Percentiles rank a stretch among this genome's conserved stretches.
phyloP scores from a whole-genome alignment of 2,329 filamentous ascomycete species.

The Hypoxylon sp. region DNA sequence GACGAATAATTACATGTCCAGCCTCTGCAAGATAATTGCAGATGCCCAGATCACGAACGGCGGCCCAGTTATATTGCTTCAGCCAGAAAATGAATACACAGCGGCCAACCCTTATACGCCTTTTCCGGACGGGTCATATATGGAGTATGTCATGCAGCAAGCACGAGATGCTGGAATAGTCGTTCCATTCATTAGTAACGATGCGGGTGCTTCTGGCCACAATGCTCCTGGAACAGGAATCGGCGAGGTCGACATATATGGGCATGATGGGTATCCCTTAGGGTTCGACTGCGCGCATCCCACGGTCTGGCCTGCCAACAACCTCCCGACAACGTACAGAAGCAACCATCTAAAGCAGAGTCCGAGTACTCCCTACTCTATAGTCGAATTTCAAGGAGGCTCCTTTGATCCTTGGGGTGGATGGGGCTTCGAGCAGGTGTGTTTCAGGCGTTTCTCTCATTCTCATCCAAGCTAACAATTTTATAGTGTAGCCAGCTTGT shows the following conservation, averaged over 20 bases:
- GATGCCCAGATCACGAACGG: constrained; percentile 86
- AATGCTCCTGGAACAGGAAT: constrained; percentile 74
- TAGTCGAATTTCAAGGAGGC: constrained; percentile 74
- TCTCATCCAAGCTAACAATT: constrained; percentile 12
- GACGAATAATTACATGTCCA: constrained; percentile 72
- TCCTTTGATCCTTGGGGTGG: constrained; percentile 84
- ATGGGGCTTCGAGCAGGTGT: constrained; percentile 69
- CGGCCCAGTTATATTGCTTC: constrained; percentile 82
- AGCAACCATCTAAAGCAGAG: constrained; percentile 71
- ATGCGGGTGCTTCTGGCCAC: constrained; percentile 72
- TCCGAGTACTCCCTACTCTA: constrained; percentile 72
- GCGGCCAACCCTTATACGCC: constrained; percentile 61
- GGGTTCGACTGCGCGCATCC: constrained; percentile 64
- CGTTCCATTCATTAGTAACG: constrained; percentile 83
- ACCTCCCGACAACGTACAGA: constrained; percentile 70
- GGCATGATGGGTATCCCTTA: constrained; percentile 61
- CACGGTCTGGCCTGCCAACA: constrained; percentile 70
- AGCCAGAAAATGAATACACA: constrained; percentile 87
- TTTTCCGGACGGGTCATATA: constrained; percentile 78
- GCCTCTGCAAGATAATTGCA: constrained; percentile 77
- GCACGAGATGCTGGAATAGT: constrained; percentile 77
- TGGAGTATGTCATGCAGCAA: constrained; percentile 79
- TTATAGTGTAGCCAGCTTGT: constrained; percentile 74
- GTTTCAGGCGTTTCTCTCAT: neutral
- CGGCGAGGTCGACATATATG: constrained; percentile 59